Evolutionary conservation across 2,329 filamentous ascomycete species (phyloP).

Genomic region (Coniochaeta hoffmannii): DNA sequence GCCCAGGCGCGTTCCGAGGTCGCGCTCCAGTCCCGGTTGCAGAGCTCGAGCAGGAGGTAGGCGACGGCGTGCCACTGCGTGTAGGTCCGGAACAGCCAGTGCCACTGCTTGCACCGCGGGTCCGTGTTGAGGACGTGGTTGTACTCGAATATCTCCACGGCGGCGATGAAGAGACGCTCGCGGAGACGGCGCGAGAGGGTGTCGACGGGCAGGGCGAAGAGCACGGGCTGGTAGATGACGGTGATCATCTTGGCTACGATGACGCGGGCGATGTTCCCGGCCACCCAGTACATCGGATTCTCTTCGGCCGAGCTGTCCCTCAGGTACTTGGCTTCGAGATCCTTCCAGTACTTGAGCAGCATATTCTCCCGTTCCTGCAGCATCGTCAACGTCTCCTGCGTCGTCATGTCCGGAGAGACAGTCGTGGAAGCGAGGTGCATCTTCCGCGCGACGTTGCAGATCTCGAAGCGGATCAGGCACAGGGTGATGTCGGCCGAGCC

Average conservation of each 20-base stretch:
- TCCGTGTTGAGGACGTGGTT: conserved; percentile 47
- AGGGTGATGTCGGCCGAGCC: conserved; percentile 48
- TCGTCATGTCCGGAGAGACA: conserved; percentile 20
- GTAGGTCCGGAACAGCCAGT: conserved; percentile 53
- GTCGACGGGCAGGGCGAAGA: conserved; percentile 32
- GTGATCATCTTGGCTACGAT: conserved; percentile 48
- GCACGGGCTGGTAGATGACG: conserved; percentile 43
- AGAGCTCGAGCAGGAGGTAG: conserved; percentile 45
- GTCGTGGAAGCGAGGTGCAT: conserved; percentile 29
- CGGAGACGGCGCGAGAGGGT: conserved; percentile 22
- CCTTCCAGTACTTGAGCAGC: conserved; percentile 22
- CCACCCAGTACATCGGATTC: conserved; percentile 42
- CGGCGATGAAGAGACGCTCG: conserved; percentile 35
- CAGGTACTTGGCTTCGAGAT: conserved; percentile 47
- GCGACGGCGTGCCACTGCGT: conserved; percentile 53
- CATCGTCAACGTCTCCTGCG: conserved; percentile 19
- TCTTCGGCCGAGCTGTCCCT: conserved; percentile 37
- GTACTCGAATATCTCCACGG: conserved; percentile 49
- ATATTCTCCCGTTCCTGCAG: conserved; percentile 34
- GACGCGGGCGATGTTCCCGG: conserved; percentile 38
- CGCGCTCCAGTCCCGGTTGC: conserved; percentile 32
- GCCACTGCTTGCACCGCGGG: conserved; percentile 39
- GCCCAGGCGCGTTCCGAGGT: conserved; percentile 20
- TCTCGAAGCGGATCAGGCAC: conserved; percentile 34
- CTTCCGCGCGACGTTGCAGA: conserved; percentile 28